Evolutionary conservation across 208 protist species (phyloP).

Genomic region (Leishmania major): DNA sequence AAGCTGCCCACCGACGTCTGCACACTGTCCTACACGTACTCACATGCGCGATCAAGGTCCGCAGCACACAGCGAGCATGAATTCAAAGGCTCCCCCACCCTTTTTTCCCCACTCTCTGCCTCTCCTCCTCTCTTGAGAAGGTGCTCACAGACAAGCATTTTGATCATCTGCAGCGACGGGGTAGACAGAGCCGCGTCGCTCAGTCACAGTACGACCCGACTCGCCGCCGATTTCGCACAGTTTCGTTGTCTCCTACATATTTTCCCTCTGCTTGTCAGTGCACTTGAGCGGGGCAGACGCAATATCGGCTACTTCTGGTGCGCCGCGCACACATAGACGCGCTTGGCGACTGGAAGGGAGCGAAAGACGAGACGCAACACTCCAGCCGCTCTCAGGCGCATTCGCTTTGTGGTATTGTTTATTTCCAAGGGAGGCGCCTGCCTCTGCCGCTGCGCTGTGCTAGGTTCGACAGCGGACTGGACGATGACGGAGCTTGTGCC

Average conservation of each 20-base stretch:
- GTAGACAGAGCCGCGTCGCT: background rate
- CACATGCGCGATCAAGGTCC: background rate
- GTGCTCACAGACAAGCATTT: background rate
- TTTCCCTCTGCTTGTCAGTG: background rate
- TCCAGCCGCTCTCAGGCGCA: background rate
- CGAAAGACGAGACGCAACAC: background rate
- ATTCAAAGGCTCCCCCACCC: background rate
- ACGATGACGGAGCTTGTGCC: slow-evolving; percentile 49
- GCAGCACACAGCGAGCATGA: background rate
- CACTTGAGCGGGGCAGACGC: background rate
- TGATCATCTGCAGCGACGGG: background rate
- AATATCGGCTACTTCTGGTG: background rate
- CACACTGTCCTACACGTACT: background rate
- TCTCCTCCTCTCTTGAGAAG: background rate
- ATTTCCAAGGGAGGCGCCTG: background rate
- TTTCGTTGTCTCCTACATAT: background rate
- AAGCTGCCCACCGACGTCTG: background rate
- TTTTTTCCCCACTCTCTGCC: too few species aligned
- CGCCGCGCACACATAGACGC: background rate
- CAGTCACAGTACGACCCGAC: background rate
- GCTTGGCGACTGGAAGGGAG: background rate
- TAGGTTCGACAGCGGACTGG: background rate
- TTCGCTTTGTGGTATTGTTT: background rate
- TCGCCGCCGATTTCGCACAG: background rate
- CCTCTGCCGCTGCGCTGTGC: background rate